Percentiles rank a stretch among this genome's conserved stretches.
Evolutionary conservation across 225 moss, liverwort and hornwort species (phyloP).

Genomic region (Sphagnum contortum): DNA sequence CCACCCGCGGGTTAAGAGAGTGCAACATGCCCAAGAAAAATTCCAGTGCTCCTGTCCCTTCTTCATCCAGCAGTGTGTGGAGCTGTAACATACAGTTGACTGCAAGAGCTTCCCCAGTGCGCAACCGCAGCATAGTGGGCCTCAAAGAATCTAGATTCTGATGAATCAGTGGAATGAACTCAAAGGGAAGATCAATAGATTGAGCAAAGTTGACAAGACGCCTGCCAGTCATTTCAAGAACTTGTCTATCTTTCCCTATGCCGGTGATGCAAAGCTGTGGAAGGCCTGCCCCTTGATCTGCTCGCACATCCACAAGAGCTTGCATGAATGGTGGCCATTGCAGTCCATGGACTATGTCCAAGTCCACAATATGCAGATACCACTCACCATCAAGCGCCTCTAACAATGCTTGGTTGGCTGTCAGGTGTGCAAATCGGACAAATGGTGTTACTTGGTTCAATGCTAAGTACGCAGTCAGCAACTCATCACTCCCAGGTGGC

Average conservation of each 20-base stretch:
- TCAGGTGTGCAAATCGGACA: constrained; percentile 85
- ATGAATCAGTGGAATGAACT: constrained; percentile 52
- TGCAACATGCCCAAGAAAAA: constrained; percentile 28
- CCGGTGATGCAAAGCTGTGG: constrained; percentile 81
- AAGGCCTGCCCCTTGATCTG: constrained; percentile 34
- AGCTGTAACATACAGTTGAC: constrained; percentile 44
- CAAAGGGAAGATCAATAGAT: constrained; percentile 64
- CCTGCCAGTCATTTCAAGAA: constrained; percentile 60
- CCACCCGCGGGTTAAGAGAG: constrained; percentile 29
- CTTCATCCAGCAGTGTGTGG: constrained; percentile 28
- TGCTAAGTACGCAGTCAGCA: constrained; percentile 75
- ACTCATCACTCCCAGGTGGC: constrained; percentile 42
- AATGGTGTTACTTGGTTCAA: constrained; percentile 86
- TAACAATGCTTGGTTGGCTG: constrained; percentile 88
- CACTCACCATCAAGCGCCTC: constrained; percentile 79
- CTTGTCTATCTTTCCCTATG: constrained; percentile 38
- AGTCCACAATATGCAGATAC: constrained; percentile 76
- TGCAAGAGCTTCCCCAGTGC: constrained; percentile 36
- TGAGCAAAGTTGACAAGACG: constrained; percentile 72
- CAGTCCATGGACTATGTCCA: constrained; percentile 91
- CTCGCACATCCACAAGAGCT: constrained; percentile 61
- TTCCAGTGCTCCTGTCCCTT: constrained; percentile 19
- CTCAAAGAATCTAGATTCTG: constrained; percentile 25
- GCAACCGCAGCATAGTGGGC: constrained; percentile 21
- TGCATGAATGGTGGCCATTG: constrained; percentile 98